Evolutionary conservation across 164 flowering plant genomes (phyloP).

Genomic region (Stephania japonica): DNA sequence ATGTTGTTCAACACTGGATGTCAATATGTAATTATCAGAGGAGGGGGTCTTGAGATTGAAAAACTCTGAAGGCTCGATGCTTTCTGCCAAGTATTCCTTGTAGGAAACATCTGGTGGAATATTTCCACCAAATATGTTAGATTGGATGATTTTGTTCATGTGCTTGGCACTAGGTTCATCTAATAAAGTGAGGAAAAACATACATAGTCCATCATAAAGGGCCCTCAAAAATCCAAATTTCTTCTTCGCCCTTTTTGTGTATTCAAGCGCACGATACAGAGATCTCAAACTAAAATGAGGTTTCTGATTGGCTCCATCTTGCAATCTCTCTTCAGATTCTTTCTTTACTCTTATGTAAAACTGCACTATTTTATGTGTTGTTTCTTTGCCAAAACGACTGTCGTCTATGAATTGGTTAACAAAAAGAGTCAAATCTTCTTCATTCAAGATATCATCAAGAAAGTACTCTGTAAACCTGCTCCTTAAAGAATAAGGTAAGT

Average conservation of each 20-base stretch:
- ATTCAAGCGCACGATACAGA: constrained; percentile 83
- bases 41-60: constrained; percentile 26
- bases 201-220: constrained; percentile 91
- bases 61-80: background rate
- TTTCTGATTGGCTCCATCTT: constrained; percentile 97
- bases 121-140: constrained; percentile 36
- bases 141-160: constrained; percentile 51
- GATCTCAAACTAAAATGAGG: constrained; percentile 97
- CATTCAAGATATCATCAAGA: constrained; percentile 85
- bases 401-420: constrained; percentile 48
- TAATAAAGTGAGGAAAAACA: constrained; percentile 80
- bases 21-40: constrained; percentile 47
- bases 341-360: constrained; percentile 76
- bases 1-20: constrained; percentile 62
- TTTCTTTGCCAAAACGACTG: constrained; percentile 19
- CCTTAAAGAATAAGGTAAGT: constrained; percentile 63
- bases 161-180: constrained; percentile 66
- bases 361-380: constrained; percentile 41
- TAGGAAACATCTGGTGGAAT: constrained; percentile 36
- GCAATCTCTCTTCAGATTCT: constrained; percentile 71
- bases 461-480: constrained; percentile 87
- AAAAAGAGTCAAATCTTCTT: constrained; percentile 70
- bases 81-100: constrained; percentile 29
- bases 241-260: constrained; percentile 46
- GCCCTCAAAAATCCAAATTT: constrained; percentile 54